Base-by-base conservation (phyloP, 1,284 basidiomycete genomes). In the Cryptococcus wingfieldii region DNA sequence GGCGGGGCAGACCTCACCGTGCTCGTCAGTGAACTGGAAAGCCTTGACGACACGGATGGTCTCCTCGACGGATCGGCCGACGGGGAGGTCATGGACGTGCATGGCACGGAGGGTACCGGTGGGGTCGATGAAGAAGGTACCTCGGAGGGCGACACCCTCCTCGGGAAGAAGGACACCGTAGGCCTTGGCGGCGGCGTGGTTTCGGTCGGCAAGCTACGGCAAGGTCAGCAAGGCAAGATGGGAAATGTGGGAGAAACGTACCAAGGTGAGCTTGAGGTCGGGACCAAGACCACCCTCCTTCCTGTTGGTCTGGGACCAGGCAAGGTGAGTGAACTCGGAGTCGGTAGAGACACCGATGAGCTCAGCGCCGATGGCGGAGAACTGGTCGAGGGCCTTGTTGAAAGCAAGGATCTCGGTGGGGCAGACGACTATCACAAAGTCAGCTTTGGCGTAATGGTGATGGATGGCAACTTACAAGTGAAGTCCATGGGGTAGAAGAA, bases 381-480 rank as follows among this genome's bases (percentile, higher is more conserved):
- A 91, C 64, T 83, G 80, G 46, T 83, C 72, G 47, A 93, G 83
- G 6, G 88, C 86, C 63, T 89, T 86, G 76, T 93, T 91, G 83
- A 92, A 94, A 1, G 90, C 90, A 46, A 93, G 83, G 71, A 94
- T 92, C 78, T 94, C 90, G 61, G 90, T 92, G 38, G 90, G 90
- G 80, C 90, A 92, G 67, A 93, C 90, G 69, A 92, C 70, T 71
- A 58, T 4, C 37, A 5, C 10, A 41, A 25, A 14, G 48, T 86
- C 89, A 75, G 45, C 42, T 86, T 86, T 70, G 39, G 8, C 39
- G 38, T 1, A 18, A 12, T n/a, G 62, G 45, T 34, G 38, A 41
- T 1, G 18, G 47, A 18, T 12, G 28, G 38, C 2, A 37, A 56
- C 58, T 54, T 25, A 61, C 51, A 71, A 45, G 57, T 66, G 46